Evolutionary conservation across 2,329 filamentous ascomycete species (phyloP), one percentile per base, ranked within the genome.

Genomic region (Mariannaea sp.): DNA sequence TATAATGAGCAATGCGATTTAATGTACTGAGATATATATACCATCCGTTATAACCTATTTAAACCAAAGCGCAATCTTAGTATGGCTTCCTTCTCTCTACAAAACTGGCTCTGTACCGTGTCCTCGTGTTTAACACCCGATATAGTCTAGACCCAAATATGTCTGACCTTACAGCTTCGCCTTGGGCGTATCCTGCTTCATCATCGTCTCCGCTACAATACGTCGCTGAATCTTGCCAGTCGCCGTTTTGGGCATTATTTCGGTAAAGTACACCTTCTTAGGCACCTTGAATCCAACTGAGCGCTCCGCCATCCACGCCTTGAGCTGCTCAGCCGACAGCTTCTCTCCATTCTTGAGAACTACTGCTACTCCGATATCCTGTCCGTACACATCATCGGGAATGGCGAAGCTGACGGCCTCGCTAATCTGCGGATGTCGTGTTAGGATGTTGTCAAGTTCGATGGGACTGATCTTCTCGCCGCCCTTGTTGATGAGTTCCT

Each of bases 381-480:
- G 89, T 2, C 90, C 90, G 67, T 90, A 93, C 70, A 92, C 80
- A 58, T 92, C 88, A 62, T 93, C 90, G 1, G 88, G 86, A 9
- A 94, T 84, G 5, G 89, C 89, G 68, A 95, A 95, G 72, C 87
- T 89, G 32, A 94, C 90, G 4, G 88, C 90, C 73, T 95, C 90
- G 2, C 81, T 80, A 2, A 94, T 81, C 29, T 84, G 81, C 8
- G 87, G 83, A 68, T 93, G 84, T 52, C 87, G 81, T n/a, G 87
- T 80, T 22, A 95, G 77, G 10, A 89, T 84, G 62, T 95, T 95
- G 77, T 95, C 90, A 27, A 95, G 79, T 74, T 95, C 90, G 49
- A 94, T 92, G 1, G 91, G 90, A 61, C 85, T 89, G 69, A 95
- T 94, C 77, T 94, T 94, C 76, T 95, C 90, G 55, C 90, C 90